phyloP scores from a whole-genome alignment of 2,329 filamentous ascomycete genomes.

The Esteya vermicola region DNA sequence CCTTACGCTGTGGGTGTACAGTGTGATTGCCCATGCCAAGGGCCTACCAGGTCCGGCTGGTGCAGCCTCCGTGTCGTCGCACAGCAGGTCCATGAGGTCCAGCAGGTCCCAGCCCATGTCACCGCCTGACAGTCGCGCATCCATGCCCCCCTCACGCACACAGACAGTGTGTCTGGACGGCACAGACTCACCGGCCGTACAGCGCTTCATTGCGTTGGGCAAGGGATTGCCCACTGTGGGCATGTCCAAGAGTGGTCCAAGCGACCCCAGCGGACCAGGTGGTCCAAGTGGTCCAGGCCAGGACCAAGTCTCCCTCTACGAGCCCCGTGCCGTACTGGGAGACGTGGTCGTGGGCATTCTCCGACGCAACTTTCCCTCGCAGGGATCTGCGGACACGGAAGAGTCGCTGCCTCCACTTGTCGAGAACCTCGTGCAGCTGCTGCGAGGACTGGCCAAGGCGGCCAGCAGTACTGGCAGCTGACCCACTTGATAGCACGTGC shows the following conservation, averaged over 20 bases:
- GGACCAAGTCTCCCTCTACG: conserved; percentile 28
- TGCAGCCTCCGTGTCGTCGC: no score
- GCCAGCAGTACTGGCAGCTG: no score
- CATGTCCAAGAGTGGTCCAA: conserved; percentile 23
- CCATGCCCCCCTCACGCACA: not conserved
- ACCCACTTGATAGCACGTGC: no score
- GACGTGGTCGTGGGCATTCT: conserved; percentile 43
- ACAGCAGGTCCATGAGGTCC: no score
- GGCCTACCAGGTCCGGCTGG: not conserved
- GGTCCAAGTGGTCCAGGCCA: not conserved
- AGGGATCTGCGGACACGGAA: conserved; percentile 11
- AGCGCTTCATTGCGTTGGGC: conserved; percentile 41
- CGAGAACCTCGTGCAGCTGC: conserved; percentile 50
- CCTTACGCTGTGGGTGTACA: conserved; percentile 56
- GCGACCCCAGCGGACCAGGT: no score
- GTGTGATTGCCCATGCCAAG: conserved; percentile 28
- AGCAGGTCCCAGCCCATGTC: no score
- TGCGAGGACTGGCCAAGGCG: conserved; percentile 44
- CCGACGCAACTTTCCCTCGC: conserved; percentile 30
- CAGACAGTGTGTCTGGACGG: conserved; percentile 25
- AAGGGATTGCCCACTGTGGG: conserved; percentile 24
- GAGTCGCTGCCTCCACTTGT: conserved; percentile 44
- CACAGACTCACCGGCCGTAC: conserved; percentile 32
- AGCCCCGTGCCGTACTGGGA: conserved; percentile 45
- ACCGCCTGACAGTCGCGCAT: no score